Evolutionary conservation across 2,329 filamentous ascomycete species (phyloP), one percentile per base, ranked within the genome.

Genomic region (Keithomyces neogunnii): DNA sequence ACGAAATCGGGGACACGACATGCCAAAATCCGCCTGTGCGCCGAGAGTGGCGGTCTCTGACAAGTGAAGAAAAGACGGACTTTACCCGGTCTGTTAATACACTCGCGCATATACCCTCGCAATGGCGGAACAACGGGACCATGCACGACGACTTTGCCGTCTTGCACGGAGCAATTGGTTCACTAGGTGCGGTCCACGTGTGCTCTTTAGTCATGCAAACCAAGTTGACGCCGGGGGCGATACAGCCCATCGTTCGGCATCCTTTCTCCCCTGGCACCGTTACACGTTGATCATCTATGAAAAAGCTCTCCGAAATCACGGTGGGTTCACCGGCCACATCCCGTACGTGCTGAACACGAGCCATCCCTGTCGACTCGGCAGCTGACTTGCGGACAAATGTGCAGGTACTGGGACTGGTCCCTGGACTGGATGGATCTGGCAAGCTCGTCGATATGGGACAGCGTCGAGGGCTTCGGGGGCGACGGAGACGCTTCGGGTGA

Each of bases 391-490:
- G 47, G 19, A 19, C 19, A 19, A 19, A 19, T 19, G 19, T 19
- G 33, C 26, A 48, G 47, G 30, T 48, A 50, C 40, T 50, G 51
- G 51, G 47, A 53, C 48, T 58, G 56, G 56, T 52, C 47, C 11
- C 53, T 56, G 2, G 56, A 58, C 48, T 56, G 54, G 54, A 52
- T 53, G 38, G 36, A 58, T 28, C 48, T 55, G 4, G 47, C 53
- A 26, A 50, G 42, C 28, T 58, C 56, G 13, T 52, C 56, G 2
- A 54, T 58, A 10, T 58, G 52, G 40, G 50, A 52, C 48, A 47
- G 45, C 45, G n/a, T 39, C 2, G 44, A 43, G 3, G 56, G 56
- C 13, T 58, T 55, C 48, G 56, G 56, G 4, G 55, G 56, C 31
- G 49, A 57, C 35, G 55, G 54, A 28, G 48, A 57, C 19, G 33